Evolutionary conservation across 2,329 filamentous ascomycete species (phyloP).

Genomic region (Aspergillus amoenus): DNA sequence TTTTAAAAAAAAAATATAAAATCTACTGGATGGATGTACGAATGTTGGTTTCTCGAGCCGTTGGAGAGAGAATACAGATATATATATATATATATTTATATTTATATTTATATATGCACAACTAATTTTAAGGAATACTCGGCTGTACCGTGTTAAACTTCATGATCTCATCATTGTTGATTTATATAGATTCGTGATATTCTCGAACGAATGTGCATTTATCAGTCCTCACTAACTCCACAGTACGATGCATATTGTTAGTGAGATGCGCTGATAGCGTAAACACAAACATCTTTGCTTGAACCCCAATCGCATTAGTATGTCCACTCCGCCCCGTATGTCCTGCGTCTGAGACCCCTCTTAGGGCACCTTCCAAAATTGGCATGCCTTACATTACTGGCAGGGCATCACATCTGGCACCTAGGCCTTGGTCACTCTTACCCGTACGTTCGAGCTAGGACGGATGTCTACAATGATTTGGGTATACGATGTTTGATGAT

Average conservation of each 20-base stretch:
- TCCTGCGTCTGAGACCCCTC: neutral
- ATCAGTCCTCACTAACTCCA: neutral
- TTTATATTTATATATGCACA: too few species aligned
- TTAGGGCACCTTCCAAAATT: neutral
- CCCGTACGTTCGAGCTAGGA: neutral
- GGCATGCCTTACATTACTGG: neutral
- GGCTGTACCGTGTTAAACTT: too few species aligned
- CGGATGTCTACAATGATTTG: neutral
- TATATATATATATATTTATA: too few species aligned
- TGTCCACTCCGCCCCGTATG: neutral
- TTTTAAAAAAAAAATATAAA: too few species aligned
- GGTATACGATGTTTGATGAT: neutral
- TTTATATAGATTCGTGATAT: too few species aligned
- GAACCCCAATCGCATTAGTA: neutral
- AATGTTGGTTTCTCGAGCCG: too few species aligned
- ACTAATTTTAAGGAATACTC: too few species aligned
- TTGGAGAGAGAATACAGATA: too few species aligned
- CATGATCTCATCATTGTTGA: too few species aligned
- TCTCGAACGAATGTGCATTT: too few species aligned
- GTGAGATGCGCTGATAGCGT: neutral
- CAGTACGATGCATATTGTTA: neutral
- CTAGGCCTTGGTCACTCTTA: slow-evolving; percentile 1
- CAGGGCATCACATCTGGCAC: neutral
- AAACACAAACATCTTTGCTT: too few species aligned
- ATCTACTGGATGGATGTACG: neutral